Percentiles rank a stretch among this genome's conserved stretches.
These are phyloP conservation scores for Irpex rosettiformis DNA, from an alignment of 1,284 basidiomycete genomes.

Conservation along the genomic window DNA sequence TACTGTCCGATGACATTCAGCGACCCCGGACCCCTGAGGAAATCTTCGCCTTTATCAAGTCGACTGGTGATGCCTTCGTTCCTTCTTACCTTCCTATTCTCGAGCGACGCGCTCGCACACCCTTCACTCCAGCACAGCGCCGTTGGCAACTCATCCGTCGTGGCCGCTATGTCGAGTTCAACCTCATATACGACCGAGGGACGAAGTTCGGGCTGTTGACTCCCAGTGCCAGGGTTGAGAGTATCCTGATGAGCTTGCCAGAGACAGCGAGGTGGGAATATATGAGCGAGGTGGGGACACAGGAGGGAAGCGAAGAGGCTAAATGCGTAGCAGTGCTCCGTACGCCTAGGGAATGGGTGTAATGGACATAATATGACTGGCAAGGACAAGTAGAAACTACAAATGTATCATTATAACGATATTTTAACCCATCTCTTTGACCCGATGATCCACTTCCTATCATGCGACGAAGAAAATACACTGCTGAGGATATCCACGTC, in stretches of 20 bases:
- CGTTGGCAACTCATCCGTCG: constrained; percentile 90
- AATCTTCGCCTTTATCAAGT: constrained; percentile 74
- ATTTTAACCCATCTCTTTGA: no score
- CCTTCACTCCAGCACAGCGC: constrained; percentile 64
- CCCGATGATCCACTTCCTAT: no score
- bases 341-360: constrained; percentile 71
- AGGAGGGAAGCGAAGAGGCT: constrained; percentile 70
- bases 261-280: constrained; percentile 95
- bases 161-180: constrained; percentile 94
- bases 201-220: constrained; percentile 89
- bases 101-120: constrained; percentile 46
- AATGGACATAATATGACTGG: constrained; percentile 5
- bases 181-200: constrained; percentile 84
- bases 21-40: constrained; percentile 57
- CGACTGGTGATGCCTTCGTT: constrained; percentile 77
- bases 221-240: constrained; percentile 90
- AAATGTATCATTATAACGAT: neutral
- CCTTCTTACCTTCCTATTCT: constrained; percentile 89
- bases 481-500: no score
- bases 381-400: neutral
- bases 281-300: constrained; percentile 73
- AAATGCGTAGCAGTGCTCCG: constrained; percentile 68
- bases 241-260: constrained; percentile 90
- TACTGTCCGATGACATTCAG: constrained; percentile 46
- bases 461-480: no score